phyloP scores from a whole-genome alignment of 2,329 filamentous ascomycete species.

The Gnomoniopsis smithogilvyi region DNA sequence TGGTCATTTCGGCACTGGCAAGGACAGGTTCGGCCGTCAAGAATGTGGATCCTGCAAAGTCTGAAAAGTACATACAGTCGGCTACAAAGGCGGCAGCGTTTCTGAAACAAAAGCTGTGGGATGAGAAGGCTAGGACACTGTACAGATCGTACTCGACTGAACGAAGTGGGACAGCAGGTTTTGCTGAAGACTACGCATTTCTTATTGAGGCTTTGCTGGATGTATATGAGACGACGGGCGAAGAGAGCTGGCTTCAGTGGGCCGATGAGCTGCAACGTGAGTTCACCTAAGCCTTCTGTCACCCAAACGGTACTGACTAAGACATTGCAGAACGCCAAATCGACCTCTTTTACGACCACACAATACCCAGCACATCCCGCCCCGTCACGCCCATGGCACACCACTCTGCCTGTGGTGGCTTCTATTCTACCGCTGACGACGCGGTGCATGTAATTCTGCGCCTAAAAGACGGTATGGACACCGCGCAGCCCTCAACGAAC shows the following conservation, averaged over 20 bases:
- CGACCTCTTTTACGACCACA: conserved; percentile 69
- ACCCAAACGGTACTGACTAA: conserved; percentile 6
- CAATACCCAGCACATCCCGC: conserved; percentile 34
- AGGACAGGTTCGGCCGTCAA: conserved; percentile 69
- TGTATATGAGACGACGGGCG: conserved; percentile 78
- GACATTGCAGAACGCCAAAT: conserved; percentile 63
- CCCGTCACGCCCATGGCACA: conserved; percentile 26
- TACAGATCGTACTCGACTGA: conserved; percentile 71
- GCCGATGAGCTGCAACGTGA: conserved; percentile 76
- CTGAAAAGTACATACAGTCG: conserved; percentile 58
- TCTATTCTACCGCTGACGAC: conserved; percentile 66
- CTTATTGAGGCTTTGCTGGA: conserved; percentile 78
- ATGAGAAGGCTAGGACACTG: conserved; percentile 57
- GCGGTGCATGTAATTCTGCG: conserved; percentile 74
- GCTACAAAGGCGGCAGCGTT: conserved; percentile 70
- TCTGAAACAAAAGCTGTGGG: conserved; percentile 71
- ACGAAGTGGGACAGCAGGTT: conserved; percentile 64
- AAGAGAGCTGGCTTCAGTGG: conserved; percentile 73
- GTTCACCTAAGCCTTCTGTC: conserved; percentile 17
- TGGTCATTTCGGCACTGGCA: conserved; percentile 81
- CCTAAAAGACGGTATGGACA: conserved; percentile 94
- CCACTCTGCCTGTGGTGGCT: conserved; percentile 52
- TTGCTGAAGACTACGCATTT: conserved; percentile 95
- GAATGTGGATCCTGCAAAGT: conserved; percentile 53
- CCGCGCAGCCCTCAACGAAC: conserved; percentile 85